Percentiles rank a stretch among this genome's conserved stretches.
phyloP scores from a whole-genome alignment of 2,329 filamentous ascomycete species.

The Cladosporium austrohemisphaericum region DNA sequence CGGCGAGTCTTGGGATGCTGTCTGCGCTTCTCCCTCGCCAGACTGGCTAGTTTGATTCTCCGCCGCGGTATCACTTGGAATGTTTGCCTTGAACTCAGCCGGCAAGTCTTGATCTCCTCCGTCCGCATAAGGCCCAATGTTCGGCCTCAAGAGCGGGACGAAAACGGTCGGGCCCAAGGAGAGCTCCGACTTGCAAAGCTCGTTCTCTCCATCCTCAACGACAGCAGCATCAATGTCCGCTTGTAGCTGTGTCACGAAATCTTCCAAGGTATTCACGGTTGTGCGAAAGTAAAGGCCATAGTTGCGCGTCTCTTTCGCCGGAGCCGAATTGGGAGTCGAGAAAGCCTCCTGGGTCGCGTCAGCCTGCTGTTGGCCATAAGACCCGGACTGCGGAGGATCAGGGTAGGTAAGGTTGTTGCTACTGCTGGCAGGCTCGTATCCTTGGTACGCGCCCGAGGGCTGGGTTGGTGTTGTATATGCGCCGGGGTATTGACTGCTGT shows the following conservation, averaged over 20 bases:
- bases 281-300: neutral
- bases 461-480: constrained; percentile 2
- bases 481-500: neutral
- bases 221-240: constrained; percentile 1
- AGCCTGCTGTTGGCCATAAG: neutral
- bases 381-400: neutral
- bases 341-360: neutral
- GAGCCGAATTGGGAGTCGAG: neutral
- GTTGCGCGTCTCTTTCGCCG: neutral
- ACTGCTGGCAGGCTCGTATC: neutral
- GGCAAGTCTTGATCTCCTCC: constrained; percentile 30
- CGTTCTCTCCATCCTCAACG: constrained; percentile 14
- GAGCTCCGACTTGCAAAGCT: constrained; percentile 26
- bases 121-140: constrained; percentile 29
- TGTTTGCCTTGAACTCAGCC: constrained; percentile 25
- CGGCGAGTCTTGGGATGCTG: neutral
- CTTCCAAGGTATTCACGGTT: neutral
- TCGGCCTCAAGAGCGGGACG: constrained; percentile 26
- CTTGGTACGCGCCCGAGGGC: neutral
- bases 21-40: neutral
- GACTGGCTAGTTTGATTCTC: neutral
- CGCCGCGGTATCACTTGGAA: constrained; percentile 1
- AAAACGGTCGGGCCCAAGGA: constrained; percentile 21
- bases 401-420: neutral
- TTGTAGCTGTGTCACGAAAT: neutral